Evolutionary conservation across 2,329 filamentous ascomycete species (phyloP).

Genomic region (Venturia effusa): DNA sequence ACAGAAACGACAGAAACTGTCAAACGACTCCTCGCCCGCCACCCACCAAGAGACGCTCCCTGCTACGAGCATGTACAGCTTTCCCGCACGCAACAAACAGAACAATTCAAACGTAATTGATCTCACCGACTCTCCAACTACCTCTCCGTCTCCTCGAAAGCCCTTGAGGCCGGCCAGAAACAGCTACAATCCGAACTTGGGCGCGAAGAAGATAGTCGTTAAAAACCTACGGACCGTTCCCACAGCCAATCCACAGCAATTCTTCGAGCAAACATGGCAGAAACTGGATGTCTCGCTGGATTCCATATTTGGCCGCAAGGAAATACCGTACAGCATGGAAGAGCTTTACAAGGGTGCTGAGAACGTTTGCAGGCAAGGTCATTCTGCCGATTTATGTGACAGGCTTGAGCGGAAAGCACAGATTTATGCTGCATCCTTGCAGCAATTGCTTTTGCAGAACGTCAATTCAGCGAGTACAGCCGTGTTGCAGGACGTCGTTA

Average conservation of each 20-base stretch:
- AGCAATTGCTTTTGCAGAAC: not conserved
- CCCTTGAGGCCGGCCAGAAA: slow-evolving; percentile 23
- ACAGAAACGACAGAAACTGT: slow-evolving; percentile 7
- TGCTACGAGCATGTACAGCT: slow-evolving; percentile 42
- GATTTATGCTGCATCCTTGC: slow-evolving; percentile 15
- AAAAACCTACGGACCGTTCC: slow-evolving; percentile 70
- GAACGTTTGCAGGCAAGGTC: slow-evolving; percentile 74
- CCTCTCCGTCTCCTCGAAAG: slow-evolving; percentile 14
- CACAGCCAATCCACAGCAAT: slow-evolving; percentile 59
- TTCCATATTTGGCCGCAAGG: slow-evolving; percentile 57
- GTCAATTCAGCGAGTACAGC: slow-evolving; percentile 48
- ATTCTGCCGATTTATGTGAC: slow-evolving; percentile 56
- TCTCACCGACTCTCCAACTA: slow-evolving; percentile 33
- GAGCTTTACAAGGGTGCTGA: slow-evolving; percentile 84
- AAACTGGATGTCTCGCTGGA: slow-evolving; percentile 65
- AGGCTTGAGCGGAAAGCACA: slow-evolving; percentile 58
- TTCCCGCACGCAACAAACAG: slow-evolving; percentile 30
- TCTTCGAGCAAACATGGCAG: slow-evolving; percentile 64
- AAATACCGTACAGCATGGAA: slow-evolving; percentile 51
- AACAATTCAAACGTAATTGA: slow-evolving; percentile 22
- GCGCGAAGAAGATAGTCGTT: slow-evolving; percentile 79
- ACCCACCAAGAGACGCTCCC: slow-evolving; percentile 19
- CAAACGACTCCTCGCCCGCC: slow-evolving; percentile 11
- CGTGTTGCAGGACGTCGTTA: slow-evolving; percentile 48
- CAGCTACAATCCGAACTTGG: slow-evolving; percentile 60